Evolutionary conservation across 108 stramenopile species (phyloP).

Genomic region (Cyclotella baltica): DNA sequence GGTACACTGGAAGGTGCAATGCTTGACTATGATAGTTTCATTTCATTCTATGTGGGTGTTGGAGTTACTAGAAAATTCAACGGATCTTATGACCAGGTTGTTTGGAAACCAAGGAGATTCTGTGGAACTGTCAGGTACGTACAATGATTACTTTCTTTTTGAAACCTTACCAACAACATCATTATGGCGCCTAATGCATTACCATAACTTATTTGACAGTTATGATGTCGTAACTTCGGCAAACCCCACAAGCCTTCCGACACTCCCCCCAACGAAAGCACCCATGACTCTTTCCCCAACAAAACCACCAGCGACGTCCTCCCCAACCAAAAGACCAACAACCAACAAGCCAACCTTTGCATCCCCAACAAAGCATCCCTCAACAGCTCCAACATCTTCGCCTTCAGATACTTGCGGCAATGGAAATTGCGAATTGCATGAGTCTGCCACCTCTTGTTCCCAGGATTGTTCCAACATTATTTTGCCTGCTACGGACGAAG

Average conservation of each 20-base stretch:
- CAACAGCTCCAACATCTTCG: background rate
- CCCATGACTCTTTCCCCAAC: too few relatives aligned
- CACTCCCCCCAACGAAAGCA: too few relatives aligned
- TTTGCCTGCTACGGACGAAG: background rate
- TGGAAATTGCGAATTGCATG: slow-evolving; percentile 6
- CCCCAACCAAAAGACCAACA: background rate
- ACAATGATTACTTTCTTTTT: too few relatives aligned
- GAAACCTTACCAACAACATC: too few relatives aligned
- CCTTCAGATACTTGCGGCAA: slow-evolving; percentile 17
- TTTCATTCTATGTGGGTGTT: background rate
- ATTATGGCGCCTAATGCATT: too few relatives aligned
- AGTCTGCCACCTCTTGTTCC: slow-evolving; percentile 13
- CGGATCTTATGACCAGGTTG: background rate
- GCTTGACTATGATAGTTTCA: background rate
- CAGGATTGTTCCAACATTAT: slow-evolving; percentile 15
- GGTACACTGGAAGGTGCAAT: background rate
- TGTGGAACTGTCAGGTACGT: background rate
- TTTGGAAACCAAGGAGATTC: background rate
- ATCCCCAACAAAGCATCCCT: background rate
- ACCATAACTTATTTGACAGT: too few relatives aligned
- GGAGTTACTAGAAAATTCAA: background rate
- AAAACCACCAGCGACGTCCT: too few relatives aligned
- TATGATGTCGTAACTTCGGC: too few relatives aligned
- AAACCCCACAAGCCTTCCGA: too few relatives aligned
- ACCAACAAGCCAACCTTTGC: background rate